Evolutionary conservation across 352 stramenopile species (phyloP), one percentile per base, ranked within the genome.

Genomic region (Saprolegnia diclina): DNA sequence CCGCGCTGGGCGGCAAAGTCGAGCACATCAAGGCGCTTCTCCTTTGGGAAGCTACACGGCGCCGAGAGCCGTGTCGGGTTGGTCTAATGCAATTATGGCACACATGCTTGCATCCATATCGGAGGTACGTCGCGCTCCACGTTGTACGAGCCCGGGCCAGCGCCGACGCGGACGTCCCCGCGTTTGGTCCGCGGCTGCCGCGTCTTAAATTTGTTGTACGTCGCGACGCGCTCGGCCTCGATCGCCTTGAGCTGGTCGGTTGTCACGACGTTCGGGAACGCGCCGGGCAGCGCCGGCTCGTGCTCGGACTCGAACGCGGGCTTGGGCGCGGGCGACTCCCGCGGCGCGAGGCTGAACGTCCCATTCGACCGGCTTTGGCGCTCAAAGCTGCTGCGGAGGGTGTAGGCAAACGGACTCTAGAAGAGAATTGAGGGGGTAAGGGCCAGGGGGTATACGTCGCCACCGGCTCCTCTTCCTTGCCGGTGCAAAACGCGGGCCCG

Each of bases 81-180:
- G 11, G 42, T 48, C 42, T 48, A 45, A 14, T n/a, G 7, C 42
- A 7, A n/a, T 48, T 7, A 7, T 48, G 29, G 29, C 2, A 2
- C 5, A 35, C 42, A 48, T 48, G 1, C 42, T n/a, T 7, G 42
- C 18, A 48, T n/a, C 13, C 42, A n/a, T 48, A n/a, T 63, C 14
- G 5, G 6, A 18, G 4, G 24, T 38, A 63, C 29, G 32, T 63
- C 55, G 32, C 22, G n/a, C 26, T 63, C 55, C 13, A 32, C 37
- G 55, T 63, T 16, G 32, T 63, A 63, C 26, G 55, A 63, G 22
- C 55, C 55, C 29, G 55, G 55, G 18, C 55, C 55, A 11, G 55
- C 22, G 11, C 19, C 55, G 16, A 63, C 26, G 19, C 29, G 55
- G 16, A 63, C 42, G 13, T 48, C 42, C 13, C 4, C 42, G 13